These are phyloP conservation scores for Aureobasidium sp. DNA, from an alignment of 2,329 filamentous ascomycete species.

Conservation along the genomic window DNA sequence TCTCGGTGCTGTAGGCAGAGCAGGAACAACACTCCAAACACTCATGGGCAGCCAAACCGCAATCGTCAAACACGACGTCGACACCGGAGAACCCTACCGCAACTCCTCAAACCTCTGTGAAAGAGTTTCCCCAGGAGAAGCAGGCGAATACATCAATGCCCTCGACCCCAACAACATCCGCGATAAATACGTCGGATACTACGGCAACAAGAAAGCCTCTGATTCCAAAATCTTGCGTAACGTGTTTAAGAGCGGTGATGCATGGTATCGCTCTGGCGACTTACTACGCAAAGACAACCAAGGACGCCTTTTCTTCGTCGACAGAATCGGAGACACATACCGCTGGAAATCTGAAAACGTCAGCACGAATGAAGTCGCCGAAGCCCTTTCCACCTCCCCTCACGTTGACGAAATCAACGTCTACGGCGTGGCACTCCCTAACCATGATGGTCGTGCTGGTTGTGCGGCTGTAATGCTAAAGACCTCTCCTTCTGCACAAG, in stretches of 20 bases:
- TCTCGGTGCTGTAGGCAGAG: slow-evolving; percentile 69
- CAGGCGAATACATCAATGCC: slow-evolving; percentile 66
- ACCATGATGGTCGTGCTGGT: slow-evolving; percentile 76
- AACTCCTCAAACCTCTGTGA: slow-evolving; percentile 64
- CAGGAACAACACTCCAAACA: slow-evolving; percentile 52
- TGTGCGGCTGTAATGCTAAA: slow-evolving; percentile 61
- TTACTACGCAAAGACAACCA: slow-evolving; percentile 62
- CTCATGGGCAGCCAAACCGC: slow-evolving; percentile 44
- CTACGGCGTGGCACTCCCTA: slow-evolving; percentile 69
- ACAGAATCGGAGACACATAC: slow-evolving; percentile 71
- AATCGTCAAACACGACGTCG: slow-evolving; percentile 63
- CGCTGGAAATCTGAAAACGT: slow-evolving; percentile 60
- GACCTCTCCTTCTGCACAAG: slow-evolving; percentile 16
- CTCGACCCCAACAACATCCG: slow-evolving; percentile 57
- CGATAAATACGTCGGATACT: slow-evolving; percentile 72
- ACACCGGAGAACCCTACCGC: slow-evolving; percentile 58
- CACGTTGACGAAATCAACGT: slow-evolving; percentile 71
- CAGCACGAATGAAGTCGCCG: slow-evolving; percentile 57
- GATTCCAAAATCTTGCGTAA: slow-evolving; percentile 64
- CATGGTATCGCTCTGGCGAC: slow-evolving; percentile 80
- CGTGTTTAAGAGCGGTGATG: slow-evolving; percentile 67
- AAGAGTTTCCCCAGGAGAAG: slow-evolving; percentile 47
- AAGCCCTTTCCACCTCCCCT: slow-evolving; percentile 59
- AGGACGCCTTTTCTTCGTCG: slow-evolving; percentile 69
- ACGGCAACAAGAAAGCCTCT: slow-evolving; percentile 62